phyloP scores from a whole-genome alignment of 2,329 filamentous ascomycete genomes.

The Colletotrichum scovillei region DNA sequence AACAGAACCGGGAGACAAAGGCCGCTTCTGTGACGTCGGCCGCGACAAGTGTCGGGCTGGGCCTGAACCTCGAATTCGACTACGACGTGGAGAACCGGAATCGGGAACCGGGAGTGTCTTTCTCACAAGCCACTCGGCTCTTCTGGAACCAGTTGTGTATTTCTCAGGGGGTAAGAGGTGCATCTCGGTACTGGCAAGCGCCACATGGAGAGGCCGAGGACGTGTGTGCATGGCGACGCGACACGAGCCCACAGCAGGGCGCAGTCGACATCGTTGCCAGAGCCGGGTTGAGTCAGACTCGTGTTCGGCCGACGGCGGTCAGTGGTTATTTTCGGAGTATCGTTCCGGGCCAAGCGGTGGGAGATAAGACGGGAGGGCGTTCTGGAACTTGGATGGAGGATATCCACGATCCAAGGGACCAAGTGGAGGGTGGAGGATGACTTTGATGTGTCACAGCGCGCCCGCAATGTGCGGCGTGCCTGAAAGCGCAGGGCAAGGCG shows the following conservation, averaged over 20 bases:
- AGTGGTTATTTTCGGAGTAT: constrained; percentile 31
- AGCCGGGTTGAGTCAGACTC: constrained; percentile 25
- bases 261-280: constrained; percentile 24
- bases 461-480: constrained; percentile 3
- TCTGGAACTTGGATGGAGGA: constrained; percentile 9
- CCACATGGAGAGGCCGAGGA: constrained; percentile 29
- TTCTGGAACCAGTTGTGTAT: not conserved
- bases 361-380: constrained; percentile 14
- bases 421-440: not conserved
- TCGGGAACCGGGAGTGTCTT: not conserved
- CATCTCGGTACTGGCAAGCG: constrained; percentile 26
- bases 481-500: constrained; percentile 8
- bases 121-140: not conserved
- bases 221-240: not conserved
- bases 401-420: not conserved
- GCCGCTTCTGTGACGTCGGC: constrained; percentile 29
- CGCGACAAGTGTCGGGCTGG: constrained; percentile 23
- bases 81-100: constrained; percentile 6
- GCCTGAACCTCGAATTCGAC: not conserved
- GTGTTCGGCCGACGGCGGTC: constrained; percentile 31
- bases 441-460: constrained; percentile 12
- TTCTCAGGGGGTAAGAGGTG: not conserved
- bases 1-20: constrained; percentile 20
- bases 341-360: constrained; percentile 26
- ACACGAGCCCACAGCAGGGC: constrained; percentile 30